Conservation (phyloP, 1,284 basidiomycete genomes). For the Sporisorium sorghi region DNA sequence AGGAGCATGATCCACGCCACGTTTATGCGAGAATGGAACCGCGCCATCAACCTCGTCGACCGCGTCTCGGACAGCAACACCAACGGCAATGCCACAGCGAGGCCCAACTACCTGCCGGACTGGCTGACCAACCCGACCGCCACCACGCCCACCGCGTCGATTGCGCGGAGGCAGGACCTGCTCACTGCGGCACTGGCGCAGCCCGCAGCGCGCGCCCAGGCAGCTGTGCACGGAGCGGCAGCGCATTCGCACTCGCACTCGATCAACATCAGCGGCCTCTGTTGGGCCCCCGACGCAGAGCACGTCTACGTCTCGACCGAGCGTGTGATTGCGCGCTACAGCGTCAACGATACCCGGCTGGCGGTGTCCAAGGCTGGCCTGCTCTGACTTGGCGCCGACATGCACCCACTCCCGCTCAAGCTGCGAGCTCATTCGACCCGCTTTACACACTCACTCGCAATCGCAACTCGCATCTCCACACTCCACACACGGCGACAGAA, state of each 20-base stretch:
- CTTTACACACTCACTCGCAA: background rate
- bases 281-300: slow-evolving; percentile 56
- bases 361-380: slow-evolving; percentile 12
- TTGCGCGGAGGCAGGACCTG: slow-evolving; percentile 7
- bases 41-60: slow-evolving; percentile 34
- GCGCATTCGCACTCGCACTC: slow-evolving; percentile 4
- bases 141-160: slow-evolving; percentile 5
- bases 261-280: slow-evolving; percentile 51
- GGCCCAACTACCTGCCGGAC: slow-evolving; percentile 20
- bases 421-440: too few species aligned
- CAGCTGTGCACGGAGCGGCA: too few species aligned
- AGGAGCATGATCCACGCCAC: slow-evolving; percentile 40
- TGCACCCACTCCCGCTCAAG: too few species aligned
- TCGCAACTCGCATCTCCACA: background rate
- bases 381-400: too few species aligned
- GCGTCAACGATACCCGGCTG: slow-evolving; percentile 23
- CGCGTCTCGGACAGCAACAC: background rate
- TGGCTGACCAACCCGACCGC: slow-evolving; percentile 14
- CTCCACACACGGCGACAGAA: background rate
- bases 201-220: background rate
- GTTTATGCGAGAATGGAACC: slow-evolving; percentile 45
- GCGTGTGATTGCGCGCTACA: slow-evolving; percentile 42
- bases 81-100: too few species aligned
- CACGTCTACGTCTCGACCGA: slow-evolving; percentile 49
- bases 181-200: slow-evolving; percentile 9